phyloP scores from a whole-genome alignment of 176 grass and related monocot species.

The Rhynchospora tenuis region DNA sequence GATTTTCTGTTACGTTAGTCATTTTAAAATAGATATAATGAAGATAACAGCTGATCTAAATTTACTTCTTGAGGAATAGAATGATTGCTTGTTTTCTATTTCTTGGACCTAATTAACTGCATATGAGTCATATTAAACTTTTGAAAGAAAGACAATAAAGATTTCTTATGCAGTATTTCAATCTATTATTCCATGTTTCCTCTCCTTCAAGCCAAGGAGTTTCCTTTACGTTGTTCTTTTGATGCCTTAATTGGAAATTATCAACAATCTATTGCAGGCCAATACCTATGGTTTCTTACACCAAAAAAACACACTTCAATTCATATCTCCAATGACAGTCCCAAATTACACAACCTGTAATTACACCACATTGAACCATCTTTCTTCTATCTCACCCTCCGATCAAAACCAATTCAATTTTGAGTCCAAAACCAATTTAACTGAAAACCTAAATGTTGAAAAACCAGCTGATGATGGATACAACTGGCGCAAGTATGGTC shows the following conservation, averaged over 20 bases:
- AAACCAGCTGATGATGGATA: slow-evolving; percentile 76
- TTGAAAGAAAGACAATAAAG: neutral
- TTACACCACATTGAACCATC: neutral
- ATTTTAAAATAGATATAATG: neutral
- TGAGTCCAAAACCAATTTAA: neutral
- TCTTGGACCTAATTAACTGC: too few species aligned
- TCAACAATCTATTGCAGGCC: slow-evolving; percentile 5
- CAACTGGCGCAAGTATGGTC: slow-evolving; percentile 84
- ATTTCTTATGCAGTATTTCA: neutral
- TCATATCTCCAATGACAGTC: slow-evolving; percentile 16
- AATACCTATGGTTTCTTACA: neutral
- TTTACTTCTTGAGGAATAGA: neutral
- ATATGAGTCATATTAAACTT: neutral
- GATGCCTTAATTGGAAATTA: neutral
- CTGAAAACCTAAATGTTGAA: slow-evolving; percentile 34
- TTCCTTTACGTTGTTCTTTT: neutral
- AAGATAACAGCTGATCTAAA: neutral
- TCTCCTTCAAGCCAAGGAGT: neutral
- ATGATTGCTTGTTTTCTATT: neutral
- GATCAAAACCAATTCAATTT: slow-evolving; percentile 22
- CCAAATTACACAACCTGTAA: neutral
- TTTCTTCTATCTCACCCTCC: neutral
- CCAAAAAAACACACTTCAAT: slow-evolving; percentile 27
- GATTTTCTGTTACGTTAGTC: too few species aligned
- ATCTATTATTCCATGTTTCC: neutral